Conservation (phyloP, 805 yeast species). For the Komagataella mondaviorum region DNA sequence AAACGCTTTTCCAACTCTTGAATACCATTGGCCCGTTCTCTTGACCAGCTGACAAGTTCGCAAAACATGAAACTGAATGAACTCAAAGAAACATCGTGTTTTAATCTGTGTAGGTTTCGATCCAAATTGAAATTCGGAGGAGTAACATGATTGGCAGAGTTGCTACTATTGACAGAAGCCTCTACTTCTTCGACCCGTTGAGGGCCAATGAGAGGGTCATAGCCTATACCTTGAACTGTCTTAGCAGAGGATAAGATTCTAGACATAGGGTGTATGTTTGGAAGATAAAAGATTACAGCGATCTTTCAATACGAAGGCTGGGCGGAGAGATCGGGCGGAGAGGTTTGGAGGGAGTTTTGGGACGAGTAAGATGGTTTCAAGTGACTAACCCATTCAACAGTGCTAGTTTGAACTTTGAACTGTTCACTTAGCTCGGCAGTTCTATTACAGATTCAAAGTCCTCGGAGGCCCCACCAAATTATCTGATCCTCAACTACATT, state of each 20-base stretch:
- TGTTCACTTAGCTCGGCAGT: not conserved
- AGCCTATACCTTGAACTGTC: slow-evolving; percentile 13
- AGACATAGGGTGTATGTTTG: not conserved
- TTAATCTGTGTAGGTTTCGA: slow-evolving; percentile 49
- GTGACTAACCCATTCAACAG: not conserved
- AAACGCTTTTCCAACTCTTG: slow-evolving; percentile 48
- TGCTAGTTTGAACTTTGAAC: not conserved
- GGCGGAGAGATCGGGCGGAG: not conserved
- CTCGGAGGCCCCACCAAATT: too few relatives aligned
- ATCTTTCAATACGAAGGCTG: not conserved
- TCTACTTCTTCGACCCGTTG: slow-evolving; percentile 18
- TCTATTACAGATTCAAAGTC: too few relatives aligned
- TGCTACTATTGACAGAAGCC: slow-evolving; percentile 10
- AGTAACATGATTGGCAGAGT: slow-evolving; percentile 16
- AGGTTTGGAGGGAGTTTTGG: too few relatives aligned
- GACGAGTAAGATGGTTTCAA: too few relatives aligned
- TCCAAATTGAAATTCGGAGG: slow-evolving; percentile 37
- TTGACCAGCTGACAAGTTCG: slow-evolving; percentile 57
- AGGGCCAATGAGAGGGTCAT: slow-evolving; percentile 29
- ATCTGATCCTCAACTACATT: too few relatives aligned
- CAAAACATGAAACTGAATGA: slow-evolving; percentile 57
- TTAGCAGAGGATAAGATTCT: not conserved
- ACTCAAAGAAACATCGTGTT: slow-evolving; percentile 53
- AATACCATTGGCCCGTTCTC: slow-evolving; percentile 48
- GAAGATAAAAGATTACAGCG: not conserved